Evolutionary conservation across 1,284 basidiomycete species (phyloP), one percentile per base, ranked within the genome.

Genomic region (Cutaneotrichosporon cutaneum): DNA sequence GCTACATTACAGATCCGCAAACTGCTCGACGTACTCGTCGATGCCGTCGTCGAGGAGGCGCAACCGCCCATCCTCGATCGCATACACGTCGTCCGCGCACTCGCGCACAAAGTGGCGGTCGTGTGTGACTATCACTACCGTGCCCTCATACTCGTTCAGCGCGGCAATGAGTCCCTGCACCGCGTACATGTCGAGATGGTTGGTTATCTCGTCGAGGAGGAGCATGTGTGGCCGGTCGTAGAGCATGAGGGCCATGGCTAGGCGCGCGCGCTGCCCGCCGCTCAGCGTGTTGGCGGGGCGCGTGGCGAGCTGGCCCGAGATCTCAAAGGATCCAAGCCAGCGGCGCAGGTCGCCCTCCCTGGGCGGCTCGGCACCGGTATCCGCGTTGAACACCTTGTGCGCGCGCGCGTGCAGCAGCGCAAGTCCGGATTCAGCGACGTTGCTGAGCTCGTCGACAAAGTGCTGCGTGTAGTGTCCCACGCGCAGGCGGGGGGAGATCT

Each of bases 151-250:
- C 16, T 73, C 74, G 52, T 81, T 81, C 24, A 89, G 79, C 5
- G 86, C 85, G 10, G 81, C 76, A 0, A 85, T 83, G 3, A 90
- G 79, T 0, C 85, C 85, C 57, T 83, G 78, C 54, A 89, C 86
- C 0, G 87, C 88, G 36, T 85, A 83, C 59, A 83, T 82, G 72
- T 90, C 88, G 39, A 90, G 77, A 76, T 90, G 88, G 21, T 88
- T 88, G 26, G 87, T 86, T 16, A 87, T 83, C 72, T 88, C 87
- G 70, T 89, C 87, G 9, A 89, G 76, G 2, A 88, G 80, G 63
- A 80, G 63, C 0, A 80, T 61, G 44, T 76, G 69, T 1, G 79
- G 80, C 1, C 69, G 70, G 7, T 68, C 59, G 51, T 68, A 75
- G 18, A 80, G 65, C 52, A 80, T 64, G 42, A 76, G 39, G 0